phyloP scores from a whole-genome alignment of 768 basidiomycete genomes.

The Kwoniella mangroviensis region DNA sequence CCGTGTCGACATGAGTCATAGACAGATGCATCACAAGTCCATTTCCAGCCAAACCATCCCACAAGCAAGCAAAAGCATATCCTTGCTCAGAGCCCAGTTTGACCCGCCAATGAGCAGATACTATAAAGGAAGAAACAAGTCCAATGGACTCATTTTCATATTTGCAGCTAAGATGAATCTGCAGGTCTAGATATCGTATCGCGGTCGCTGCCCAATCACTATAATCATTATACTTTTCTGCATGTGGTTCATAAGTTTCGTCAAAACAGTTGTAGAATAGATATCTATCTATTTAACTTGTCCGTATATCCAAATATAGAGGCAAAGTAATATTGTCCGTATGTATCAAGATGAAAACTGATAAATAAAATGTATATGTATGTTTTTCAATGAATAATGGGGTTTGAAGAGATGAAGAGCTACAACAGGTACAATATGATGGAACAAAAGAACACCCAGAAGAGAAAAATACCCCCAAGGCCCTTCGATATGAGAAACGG shows the following conservation, averaged over 20 bases:
- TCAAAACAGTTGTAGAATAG: neutral
- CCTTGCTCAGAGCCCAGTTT: too few species aligned
- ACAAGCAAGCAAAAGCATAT: too few species aligned
- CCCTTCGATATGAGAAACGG: neutral
- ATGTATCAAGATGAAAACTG: neutral
- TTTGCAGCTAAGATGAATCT: too few species aligned
- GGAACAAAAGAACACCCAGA: neutral
- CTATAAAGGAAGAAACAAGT: too few species aligned
- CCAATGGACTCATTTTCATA: too few species aligned
- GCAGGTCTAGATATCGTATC: too few species aligned
- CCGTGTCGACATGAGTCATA: too few species aligned
- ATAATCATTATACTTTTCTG: neutral
- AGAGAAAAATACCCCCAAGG: too few species aligned
- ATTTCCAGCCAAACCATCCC: too few species aligned
- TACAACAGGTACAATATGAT: neutral
- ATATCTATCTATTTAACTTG: neutral
- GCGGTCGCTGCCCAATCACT: neutral
- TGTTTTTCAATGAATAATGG: too few species aligned
- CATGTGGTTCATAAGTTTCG: neutral
- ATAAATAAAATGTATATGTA: neutral
- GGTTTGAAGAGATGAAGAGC: neutral
- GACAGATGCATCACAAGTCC: too few species aligned
- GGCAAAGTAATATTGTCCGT: neutral
- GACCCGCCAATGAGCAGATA: too few species aligned
- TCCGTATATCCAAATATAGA: neutral